Percentiles rank a stretch among this genome's conserved stretches.
Evolutionary conservation across 768 basidiomycete genomes (phyloP).

Genomic region (Leccinum subtestaceum): DNA sequence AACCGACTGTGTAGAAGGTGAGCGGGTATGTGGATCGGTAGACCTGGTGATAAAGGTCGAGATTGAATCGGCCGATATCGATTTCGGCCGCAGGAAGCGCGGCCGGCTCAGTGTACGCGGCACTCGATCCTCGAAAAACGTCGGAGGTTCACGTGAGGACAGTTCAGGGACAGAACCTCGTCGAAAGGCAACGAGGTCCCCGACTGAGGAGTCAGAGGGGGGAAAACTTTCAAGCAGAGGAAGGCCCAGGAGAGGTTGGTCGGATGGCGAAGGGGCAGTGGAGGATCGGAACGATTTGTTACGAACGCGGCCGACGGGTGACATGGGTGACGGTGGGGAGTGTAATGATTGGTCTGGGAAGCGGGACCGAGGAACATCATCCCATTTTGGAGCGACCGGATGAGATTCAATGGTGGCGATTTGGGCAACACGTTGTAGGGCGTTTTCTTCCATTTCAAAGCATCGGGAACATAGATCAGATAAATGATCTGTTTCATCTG

Average conservation of each 20-base stretch:
- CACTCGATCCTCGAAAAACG: slow-evolving; percentile 18
- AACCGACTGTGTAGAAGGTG: slow-evolving; percentile 6
- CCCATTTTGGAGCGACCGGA: slow-evolving; percentile 17
- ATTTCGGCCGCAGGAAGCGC: slow-evolving; percentile 43
- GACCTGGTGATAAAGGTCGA: slow-evolving; percentile 30
- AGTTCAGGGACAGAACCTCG: slow-evolving; percentile 29
- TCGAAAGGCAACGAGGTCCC: slow-evolving; percentile 18
- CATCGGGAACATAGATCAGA: slow-evolving; percentile 60
- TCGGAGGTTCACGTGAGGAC: slow-evolving; percentile 7
- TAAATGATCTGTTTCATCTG: slow-evolving; percentile 37
- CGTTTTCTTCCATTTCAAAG: slow-evolving; percentile 68
- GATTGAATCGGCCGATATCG: slow-evolving; percentile 55
- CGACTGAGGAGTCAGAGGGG: slow-evolving; percentile 5
- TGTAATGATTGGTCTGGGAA: slow-evolving; percentile 1
- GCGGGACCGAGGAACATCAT: slow-evolving; percentile 5
- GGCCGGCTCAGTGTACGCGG: slow-evolving; percentile 19
- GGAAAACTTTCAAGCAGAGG: slow-evolving; percentile 2
- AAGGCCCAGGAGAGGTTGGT: slow-evolving; percentile 8
- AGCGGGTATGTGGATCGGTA: slow-evolving; percentile 6
- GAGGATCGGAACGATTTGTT: slow-evolving; percentile 42
- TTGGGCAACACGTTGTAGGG: slow-evolving; percentile 63
- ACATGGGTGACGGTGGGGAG: slow-evolving; percentile 24
- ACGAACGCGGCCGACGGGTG: slow-evolving; percentile 10
- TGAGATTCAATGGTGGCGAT: slow-evolving; percentile 35
- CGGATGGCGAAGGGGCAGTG: slow-evolving; percentile 44